These are phyloP conservation scores for Aureobasidium sp. DNA, from an alignment of 2,329 filamentous ascomycete species.

Conservation along the genomic window DNA sequence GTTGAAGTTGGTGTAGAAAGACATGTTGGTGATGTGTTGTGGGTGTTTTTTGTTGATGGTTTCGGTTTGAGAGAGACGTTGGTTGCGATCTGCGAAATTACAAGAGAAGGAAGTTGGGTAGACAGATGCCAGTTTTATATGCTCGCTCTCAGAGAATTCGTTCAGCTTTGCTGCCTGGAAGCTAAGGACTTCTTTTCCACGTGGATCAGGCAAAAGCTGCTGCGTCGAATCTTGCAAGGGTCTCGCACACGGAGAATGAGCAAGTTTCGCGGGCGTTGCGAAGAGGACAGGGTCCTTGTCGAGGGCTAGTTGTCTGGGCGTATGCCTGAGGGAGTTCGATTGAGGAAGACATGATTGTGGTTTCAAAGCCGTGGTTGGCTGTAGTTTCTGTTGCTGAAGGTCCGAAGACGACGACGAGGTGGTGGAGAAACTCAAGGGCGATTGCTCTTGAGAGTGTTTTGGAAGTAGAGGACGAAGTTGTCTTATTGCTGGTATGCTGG, in stretches of 20 bases:
- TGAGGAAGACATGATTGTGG: constrained; percentile 68
- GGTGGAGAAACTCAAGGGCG: constrained; percentile 53
- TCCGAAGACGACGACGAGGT: constrained; percentile 14
- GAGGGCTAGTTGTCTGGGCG: constrained; percentile 37
- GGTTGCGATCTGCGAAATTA: no score
- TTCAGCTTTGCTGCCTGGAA: background rate
- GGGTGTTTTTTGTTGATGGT: background rate
- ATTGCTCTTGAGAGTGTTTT: constrained; percentile 22
- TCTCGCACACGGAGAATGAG: constrained; percentile 39
- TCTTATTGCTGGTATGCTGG: constrained; percentile 13
- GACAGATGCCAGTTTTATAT: background rate
- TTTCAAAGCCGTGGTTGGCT: constrained; percentile 74
- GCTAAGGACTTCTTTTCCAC: background rate
- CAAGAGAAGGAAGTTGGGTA: background rate
- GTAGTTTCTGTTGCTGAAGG: constrained; percentile 36
- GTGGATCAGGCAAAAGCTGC: constrained; percentile 47
- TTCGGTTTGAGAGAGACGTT: background rate
- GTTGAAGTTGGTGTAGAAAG: background rate
- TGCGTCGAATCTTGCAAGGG: constrained; percentile 42
- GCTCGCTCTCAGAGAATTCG: no score
- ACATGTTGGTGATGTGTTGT: background rate
- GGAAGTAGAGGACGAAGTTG: constrained; percentile 16
- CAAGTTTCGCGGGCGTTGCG: constrained; percentile 37
- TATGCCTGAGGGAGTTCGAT: constrained; percentile 42
- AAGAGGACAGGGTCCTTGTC: constrained; percentile 70